Base-by-base conservation (phyloP, 768 basidiomycete genomes). In the Phlebiopsis gigantea region DNA sequence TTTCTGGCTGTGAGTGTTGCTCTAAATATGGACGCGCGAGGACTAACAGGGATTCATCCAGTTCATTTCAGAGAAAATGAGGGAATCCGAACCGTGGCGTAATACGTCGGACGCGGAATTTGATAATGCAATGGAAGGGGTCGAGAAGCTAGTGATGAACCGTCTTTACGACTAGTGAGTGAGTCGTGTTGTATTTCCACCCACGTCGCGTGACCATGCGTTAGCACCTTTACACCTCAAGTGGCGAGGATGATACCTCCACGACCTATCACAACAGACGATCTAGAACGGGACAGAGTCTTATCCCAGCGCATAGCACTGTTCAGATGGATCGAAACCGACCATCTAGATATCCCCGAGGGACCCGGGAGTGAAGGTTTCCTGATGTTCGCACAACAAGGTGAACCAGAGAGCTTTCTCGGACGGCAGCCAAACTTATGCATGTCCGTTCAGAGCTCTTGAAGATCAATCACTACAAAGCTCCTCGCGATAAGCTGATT, bases 101-200 rank as follows among this genome's bases (percentile, higher is more conserved):
- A 83, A 84, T 57, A 81, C 81, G 1, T 78, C 85, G 2, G 86
- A 92, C 21, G 73, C 75, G 5, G 94, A 98, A 69, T 98, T 99
- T 62, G 97, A 98, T 53, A 95, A 96, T 64, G 93, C 94, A 0
- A 82, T 93, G 77, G 97, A 99, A 72, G 95, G 94, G 51, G 98
- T 98, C 93, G 97, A 99, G 78, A 99, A 99, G 71, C 81, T 99
- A 6, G 97, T 99, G 62, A 98, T 99, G 97, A 99, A 98, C 65
- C 78, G 93, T 51, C 74, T 98, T 52, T 98, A 97, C 70, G 92
- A 94, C 64, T 93, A 90, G 95, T 98, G 60, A 67, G 89, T 83
- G 14, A 21, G 4, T 48, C 22, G n/a, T 10, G 1, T 19, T 57
- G 21, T 29, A 42, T 0, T 24, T 53, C n/a, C n/a, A n/a, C n/a